Evolutionary conservation across 306 rosid species (phyloP).

Genomic region (Senna siamea): DNA sequence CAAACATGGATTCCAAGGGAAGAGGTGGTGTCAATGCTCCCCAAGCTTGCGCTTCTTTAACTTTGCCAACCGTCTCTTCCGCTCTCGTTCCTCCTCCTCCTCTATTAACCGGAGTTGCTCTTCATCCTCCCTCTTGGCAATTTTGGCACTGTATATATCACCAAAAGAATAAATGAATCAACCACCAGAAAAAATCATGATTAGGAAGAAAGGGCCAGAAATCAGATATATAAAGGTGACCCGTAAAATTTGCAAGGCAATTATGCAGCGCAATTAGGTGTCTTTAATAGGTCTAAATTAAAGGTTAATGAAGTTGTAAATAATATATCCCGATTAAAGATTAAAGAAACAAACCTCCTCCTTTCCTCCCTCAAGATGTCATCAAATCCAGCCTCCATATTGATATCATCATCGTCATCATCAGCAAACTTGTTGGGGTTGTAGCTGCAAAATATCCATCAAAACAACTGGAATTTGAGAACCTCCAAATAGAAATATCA

Average conservation of each 20-base stretch:
- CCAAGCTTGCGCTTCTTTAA: constrained; percentile 57
- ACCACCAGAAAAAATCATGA: background rate
- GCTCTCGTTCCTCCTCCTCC: constrained; percentile 58
- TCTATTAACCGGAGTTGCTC: constrained; percentile 58
- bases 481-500: background rate
- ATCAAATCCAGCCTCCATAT: constrained; percentile 87
- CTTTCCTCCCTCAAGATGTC: constrained; percentile 79
- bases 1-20: background rate
- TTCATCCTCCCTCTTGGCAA: constrained; percentile 70
- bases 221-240: background rate
- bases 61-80: constrained; percentile 42
- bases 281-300: background rate
- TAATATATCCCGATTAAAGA: background rate
- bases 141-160: constrained; percentile 46
- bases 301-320: background rate
- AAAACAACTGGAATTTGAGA: constrained; percentile 15
- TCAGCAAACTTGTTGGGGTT: constrained; percentile 54
- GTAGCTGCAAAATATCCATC: constrained; percentile 55
- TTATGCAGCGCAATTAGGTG: background rate
- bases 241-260: background rate
- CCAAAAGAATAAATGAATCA: background rate
- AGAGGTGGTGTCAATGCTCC: background rate
- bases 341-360: constrained; percentile 58
- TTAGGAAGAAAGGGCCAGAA: background rate
- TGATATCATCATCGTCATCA: constrained; percentile 59